phyloP scores from a whole-genome alignment of 495 filamentous ascomycete genomes.

The Elasticomyces elasticus region DNA sequence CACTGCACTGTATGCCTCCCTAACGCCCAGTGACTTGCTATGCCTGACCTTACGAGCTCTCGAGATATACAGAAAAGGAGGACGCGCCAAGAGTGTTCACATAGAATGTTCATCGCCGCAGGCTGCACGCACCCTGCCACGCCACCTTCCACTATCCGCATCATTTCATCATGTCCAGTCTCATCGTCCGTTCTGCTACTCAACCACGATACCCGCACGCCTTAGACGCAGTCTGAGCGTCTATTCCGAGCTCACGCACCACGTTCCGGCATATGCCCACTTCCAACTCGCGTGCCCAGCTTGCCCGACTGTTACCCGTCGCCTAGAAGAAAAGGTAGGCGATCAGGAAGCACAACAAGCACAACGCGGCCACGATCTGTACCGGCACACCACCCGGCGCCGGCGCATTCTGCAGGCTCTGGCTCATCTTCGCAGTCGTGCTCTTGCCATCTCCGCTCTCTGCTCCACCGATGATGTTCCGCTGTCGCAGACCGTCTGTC shows the following conservation, averaged over 20 bases:
- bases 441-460: slow-evolving; percentile 34
- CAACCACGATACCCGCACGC: no score
- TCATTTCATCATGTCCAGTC: neutral
- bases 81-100: neutral
- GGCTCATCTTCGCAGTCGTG: slow-evolving; percentile 29
- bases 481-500: slow-evolving; percentile 57
- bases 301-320: no score
- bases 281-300: no score
- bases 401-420: slow-evolving; percentile 14
- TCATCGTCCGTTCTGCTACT: no score
- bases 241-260: no score
- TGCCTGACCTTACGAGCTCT: neutral
- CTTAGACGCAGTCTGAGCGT: no score
- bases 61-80: neutral
- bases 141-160: neutral
- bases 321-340: slow-evolving; percentile 88
- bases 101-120: neutral
- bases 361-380: slow-evolving; percentile 70
- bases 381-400: slow-evolving; percentile 65
- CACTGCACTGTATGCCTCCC: no score
- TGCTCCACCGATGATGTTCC: slow-evolving; percentile 32
- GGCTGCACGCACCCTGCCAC: neutral
- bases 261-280: no score
- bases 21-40: no score
- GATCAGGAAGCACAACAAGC: slow-evolving; percentile 80